Conservation (phyloP, 2,329 filamentous ascomycete species). For the Scedosporium aurantiacum region DNA sequence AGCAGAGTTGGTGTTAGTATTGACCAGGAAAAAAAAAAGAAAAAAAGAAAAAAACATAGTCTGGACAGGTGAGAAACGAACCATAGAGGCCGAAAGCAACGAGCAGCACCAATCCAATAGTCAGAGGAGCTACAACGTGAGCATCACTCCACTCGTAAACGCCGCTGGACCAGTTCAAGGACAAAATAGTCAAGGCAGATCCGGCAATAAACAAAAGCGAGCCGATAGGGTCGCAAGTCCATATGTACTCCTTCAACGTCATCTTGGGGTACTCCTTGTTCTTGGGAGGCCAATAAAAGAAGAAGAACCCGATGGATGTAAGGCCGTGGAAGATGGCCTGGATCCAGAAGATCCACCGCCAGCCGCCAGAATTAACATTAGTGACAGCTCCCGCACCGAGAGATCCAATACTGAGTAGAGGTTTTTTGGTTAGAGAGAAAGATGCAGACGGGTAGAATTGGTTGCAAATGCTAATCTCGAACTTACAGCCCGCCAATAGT, state of each 20-base stretch:
- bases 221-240: constrained; percentile 37
- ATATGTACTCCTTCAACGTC: constrained; percentile 26
- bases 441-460: neutral
- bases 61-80: constrained; percentile 15
- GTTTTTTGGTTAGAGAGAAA: neutral
- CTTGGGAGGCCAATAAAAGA: constrained; percentile 35
- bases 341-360: constrained; percentile 49
- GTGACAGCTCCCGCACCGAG: constrained; percentile 42
- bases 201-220: constrained; percentile 30
- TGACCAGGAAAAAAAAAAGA: neutral
- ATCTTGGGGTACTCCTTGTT: constrained; percentile 24
- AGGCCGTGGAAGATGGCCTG: constrained; percentile 41
- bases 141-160: constrained; percentile 27
- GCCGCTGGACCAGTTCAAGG: constrained; percentile 34
- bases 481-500: constrained; percentile 40
- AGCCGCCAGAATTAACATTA: constrained; percentile 32
- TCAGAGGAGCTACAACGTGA: constrained; percentile 28
- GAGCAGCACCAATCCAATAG: constrained; percentile 29
- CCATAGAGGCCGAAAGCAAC: constrained; percentile 27
- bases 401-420: constrained; percentile 28
- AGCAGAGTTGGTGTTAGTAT: neutral
- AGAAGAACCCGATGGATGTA: constrained; percentile 34
- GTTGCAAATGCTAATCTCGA: constrained; percentile 7
- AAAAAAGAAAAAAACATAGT: too few relatives aligned
- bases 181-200: constrained; percentile 31